Evolutionary conservation across 108 stramenopile species (phyloP).

Genomic region (Fistulifera pelliculosa): DNA sequence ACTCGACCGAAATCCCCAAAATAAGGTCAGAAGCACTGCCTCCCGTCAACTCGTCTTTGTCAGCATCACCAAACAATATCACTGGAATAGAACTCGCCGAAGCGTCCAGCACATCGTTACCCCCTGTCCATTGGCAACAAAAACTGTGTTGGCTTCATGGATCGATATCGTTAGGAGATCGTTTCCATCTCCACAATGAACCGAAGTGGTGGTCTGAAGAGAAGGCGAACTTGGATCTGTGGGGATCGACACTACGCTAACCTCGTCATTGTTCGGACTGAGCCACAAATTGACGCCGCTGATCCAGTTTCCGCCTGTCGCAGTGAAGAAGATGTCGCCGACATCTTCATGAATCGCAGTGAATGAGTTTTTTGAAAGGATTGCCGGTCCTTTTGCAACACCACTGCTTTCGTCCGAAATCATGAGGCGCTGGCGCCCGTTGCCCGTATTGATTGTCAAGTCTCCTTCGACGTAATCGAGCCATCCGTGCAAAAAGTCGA

Average conservation of each 20-base stretch:
- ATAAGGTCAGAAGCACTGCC: constrained; percentile 17
- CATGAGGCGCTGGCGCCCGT: constrained; percentile 23
- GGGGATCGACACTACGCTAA: constrained; percentile 20
- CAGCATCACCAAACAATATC: constrained; percentile 33
- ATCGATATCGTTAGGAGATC: constrained; percentile 18
- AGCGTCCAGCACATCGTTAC: constrained; percentile 20
- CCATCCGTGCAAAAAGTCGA: constrained; percentile 20
- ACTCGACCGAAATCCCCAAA: constrained; percentile 30
- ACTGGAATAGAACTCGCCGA: constrained; percentile 20
- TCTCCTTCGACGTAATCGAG: constrained; percentile 24
- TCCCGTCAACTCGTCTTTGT: constrained; percentile 19
- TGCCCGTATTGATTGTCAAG: constrained; percentile 13
- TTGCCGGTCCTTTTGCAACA: constrained; percentile 14
- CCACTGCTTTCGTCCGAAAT: constrained; percentile 23
- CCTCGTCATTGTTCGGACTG: constrained; percentile 14
- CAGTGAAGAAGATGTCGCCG: constrained; percentile 25
- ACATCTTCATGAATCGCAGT: constrained; percentile 13
- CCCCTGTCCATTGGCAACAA: constrained; percentile 29
- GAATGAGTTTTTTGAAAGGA: constrained; percentile 12
- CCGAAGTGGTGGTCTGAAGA: constrained; percentile 21
- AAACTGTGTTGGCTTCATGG: constrained; percentile 12
- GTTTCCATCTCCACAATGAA: constrained; percentile 23
- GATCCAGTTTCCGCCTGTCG: constrained; percentile 19
- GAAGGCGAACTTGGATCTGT: neutral
- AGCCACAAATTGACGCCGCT: constrained; percentile 28